Percentiles rank a stretch among this genome's conserved stretches.
phyloP scores from a whole-genome alignment of 495 filamentous ascomycete genomes.

The Paragyromitra xinjiangensis region DNA sequence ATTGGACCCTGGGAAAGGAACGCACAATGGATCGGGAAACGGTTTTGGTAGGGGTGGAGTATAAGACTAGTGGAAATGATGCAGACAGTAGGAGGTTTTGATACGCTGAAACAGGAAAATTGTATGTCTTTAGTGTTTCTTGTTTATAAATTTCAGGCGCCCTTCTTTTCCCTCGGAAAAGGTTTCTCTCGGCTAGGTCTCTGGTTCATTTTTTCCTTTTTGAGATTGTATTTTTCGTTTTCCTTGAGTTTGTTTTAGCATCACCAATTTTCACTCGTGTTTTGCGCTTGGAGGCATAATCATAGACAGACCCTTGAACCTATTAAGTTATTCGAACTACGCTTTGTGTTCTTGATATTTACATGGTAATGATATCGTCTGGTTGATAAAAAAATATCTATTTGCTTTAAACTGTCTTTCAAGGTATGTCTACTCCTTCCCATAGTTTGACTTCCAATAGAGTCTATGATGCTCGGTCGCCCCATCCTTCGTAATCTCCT shows the following conservation, averaged over 20 bases:
- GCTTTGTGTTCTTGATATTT: background rate
- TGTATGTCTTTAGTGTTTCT: constrained; percentile 33
- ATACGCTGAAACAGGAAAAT: constrained; percentile 20
- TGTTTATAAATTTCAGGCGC: constrained; percentile 43
- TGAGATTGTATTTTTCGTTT: constrained; percentile 18
- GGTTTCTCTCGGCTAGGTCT: constrained; percentile 11
- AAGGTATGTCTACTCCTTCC: constrained; percentile 2
- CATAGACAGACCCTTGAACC: constrained; percentile 19
- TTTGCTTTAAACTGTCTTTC: background rate
- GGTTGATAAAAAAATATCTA: background rate
- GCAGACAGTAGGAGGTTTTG: background rate
- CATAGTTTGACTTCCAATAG: constrained; percentile 67
- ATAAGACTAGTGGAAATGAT: constrained; percentile 14
- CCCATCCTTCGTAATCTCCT: constrained; percentile 69
- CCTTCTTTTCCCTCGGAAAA: constrained; percentile 12
- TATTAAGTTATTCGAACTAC: background rate
- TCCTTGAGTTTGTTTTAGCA: constrained; percentile 8
- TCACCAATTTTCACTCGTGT: constrained; percentile 32
- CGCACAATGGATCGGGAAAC: constrained; percentile 40
- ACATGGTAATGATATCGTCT: background rate
- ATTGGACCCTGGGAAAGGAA: constrained; percentile 72
- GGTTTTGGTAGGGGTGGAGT: constrained; percentile 39
- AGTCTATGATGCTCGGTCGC: constrained; percentile 76
- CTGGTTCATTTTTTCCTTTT: constrained; percentile 3
- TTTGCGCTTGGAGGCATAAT: constrained; percentile 23